Evolutionary conservation across 2,329 filamentous ascomycete genomes (phyloP), one percentile per base, ranked within the genome.

Genomic region (Ceratocystis colombiana): DNA sequence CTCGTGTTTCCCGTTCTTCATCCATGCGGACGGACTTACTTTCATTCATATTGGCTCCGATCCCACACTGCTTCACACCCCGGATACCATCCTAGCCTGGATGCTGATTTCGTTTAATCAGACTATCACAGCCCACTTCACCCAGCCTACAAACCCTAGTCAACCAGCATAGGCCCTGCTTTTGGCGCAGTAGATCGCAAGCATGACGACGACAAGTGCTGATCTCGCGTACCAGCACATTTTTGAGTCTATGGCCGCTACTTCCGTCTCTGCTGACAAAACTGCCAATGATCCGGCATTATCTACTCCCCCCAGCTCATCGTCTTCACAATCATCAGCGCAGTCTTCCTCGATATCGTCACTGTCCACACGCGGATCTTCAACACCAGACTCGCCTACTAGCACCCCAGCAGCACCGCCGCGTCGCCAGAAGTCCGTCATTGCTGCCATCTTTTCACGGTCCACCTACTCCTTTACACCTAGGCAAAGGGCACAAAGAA

Each of bases 211-310:
- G 55, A 59, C 55, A 37, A 62, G 55, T 61, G 66, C 28, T 45
- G 66, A 67, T 67, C 66, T 57, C 33, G 55, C 66, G 25, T 67
- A 67, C 64, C 66, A 67, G 57, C 62, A 67, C 55, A 62, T 64
- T 45, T 67, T 67, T 61, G 66, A 33, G 55, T n/a, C 62, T 2
- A 22, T 33, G 37, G 55, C 44, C 41, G 41, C 20, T 8, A 20
- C 33, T n/a, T 33, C 59, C 41, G 22, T 33, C 30, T 15, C 59
- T 22, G 15, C 59, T 44, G 33, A 6, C 41, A 45, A 33, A 41
- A 41, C 10, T 3, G 37, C 37, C 33, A 61, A 33, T 25, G 33
- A 33, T 2, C 28, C 57, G 15, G 17, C 30, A 8, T 25, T 30
- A 3, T 61, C 57, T 15, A 41, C 10, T n/a, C 55, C 55, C 17